Percentiles rank a stretch among this genome's conserved stretches.
phyloP scores from a whole-genome alignment of 2,329 filamentous ascomycete genomes.

The Triangularia verruculosa region DNA sequence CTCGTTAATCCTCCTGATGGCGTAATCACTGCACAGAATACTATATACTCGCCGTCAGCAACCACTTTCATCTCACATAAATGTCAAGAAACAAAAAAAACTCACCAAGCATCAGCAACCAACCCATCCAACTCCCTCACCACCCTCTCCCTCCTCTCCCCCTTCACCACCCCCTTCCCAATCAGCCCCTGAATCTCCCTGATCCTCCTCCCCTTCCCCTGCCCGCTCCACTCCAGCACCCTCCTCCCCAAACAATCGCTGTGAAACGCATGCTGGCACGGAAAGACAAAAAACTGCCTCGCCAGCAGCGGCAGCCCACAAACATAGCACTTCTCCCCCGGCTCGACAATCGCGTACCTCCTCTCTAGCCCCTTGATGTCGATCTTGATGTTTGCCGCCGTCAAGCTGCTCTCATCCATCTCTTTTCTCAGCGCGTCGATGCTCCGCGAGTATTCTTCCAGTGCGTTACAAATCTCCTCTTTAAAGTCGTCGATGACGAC shows the following conservation, averaged over 20 bases:
- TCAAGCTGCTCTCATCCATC: constrained; percentile 92
- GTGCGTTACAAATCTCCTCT: constrained; percentile 89
- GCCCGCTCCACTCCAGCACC: constrained; percentile 77
- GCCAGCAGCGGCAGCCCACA: constrained; percentile 84
- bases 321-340: constrained; percentile 88
- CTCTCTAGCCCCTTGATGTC: constrained; percentile 84
- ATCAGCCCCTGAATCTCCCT: constrained; percentile 82
- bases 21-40: constrained; percentile 91
- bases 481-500: constrained; percentile 99
- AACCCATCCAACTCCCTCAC: constrained; percentile 88
- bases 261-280: constrained; percentile 97
- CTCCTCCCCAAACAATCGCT: constrained; percentile 87
- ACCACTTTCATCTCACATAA: neutral
- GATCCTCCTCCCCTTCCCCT: constrained; percentile 74
- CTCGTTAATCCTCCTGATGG: constrained; percentile 90
- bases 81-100: constrained; percentile 18
- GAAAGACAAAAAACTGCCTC: constrained; percentile 96
- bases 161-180: constrained; percentile 68
- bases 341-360: constrained; percentile 93
- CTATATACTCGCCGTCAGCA: constrained; percentile 41
- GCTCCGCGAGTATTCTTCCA: constrained; percentile 89
- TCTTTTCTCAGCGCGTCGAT: constrained; percentile 87
- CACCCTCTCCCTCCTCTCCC: constrained; percentile 73
- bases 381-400: constrained; percentile 83
- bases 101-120: constrained; percentile 83